Evolutionary conservation across 1,284 basidiomycete genomes (phyloP).

Genomic region (Agaricales sp.): DNA sequence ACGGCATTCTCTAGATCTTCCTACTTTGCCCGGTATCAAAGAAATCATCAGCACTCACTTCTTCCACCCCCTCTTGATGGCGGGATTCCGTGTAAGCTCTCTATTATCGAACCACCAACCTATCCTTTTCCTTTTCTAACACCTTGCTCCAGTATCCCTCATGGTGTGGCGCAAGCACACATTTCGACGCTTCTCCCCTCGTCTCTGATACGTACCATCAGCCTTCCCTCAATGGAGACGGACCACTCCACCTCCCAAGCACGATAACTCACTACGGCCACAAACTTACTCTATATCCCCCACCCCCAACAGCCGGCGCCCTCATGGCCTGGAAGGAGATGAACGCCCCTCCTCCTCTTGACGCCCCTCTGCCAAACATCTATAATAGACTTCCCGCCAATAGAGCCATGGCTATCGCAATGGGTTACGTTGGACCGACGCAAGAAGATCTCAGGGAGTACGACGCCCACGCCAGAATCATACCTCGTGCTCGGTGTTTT

Average conservation of each 20-base stretch:
- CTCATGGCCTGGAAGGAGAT: constrained; percentile 24
- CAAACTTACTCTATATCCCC: constrained; percentile 25
- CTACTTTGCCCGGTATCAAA: constrained; percentile 8
- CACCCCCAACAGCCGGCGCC: constrained; percentile 27
- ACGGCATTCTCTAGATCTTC: not conserved
- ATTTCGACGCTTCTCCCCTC: constrained; percentile 29
- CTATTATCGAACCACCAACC: too few species aligned
- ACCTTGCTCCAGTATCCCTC: constrained; percentile 27
- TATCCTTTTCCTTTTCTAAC: constrained; percentile 5
- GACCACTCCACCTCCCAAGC: constrained; percentile 17
- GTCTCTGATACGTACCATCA: constrained; percentile 15
- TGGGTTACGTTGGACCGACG: constrained; percentile 19
- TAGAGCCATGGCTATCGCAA: constrained; percentile 21
- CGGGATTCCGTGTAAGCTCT: constrained; percentile 24
- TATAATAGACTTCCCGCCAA: constrained; percentile 20
- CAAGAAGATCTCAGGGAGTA: constrained; percentile 28
- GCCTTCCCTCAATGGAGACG: constrained; percentile 16
- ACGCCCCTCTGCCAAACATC: constrained; percentile 15
- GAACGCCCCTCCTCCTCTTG: constrained; percentile 24
- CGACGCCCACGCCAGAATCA: constrained; percentile 14
- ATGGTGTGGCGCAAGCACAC: constrained; percentile 20
- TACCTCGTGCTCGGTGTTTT: not conserved
- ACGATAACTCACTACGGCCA: constrained; percentile 30
- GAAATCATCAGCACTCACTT: constrained; percentile 11
- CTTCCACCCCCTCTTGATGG: constrained; percentile 19